Conservation (phyloP, 208 protist species). For the Novymonas esmeraldas region DNA sequence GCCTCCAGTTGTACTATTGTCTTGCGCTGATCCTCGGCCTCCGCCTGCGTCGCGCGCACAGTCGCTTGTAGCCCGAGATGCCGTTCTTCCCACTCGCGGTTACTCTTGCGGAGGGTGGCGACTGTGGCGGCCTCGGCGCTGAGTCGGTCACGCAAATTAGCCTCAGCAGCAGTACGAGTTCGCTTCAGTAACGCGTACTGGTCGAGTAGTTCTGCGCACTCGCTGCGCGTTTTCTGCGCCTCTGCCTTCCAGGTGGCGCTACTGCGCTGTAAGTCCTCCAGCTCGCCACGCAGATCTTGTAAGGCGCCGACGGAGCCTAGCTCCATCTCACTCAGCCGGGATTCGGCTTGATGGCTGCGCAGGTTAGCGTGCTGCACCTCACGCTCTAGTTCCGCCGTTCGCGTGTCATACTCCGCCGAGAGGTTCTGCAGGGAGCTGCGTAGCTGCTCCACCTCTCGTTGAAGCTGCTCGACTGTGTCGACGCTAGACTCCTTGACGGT, state of each 20-base stretch:
- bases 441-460: constrained; percentile 56
- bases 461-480: constrained; percentile 35
- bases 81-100: constrained; percentile 23
- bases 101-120: constrained; percentile 11
- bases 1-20: constrained; percentile 27
- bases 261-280: constrained; percentile 59
- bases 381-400: constrained; percentile 51
- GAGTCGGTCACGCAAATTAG: constrained; percentile 26
- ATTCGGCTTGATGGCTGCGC: constrained; percentile 61
- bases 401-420: constrained; percentile 56
- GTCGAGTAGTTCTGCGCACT: constrained; percentile 40
- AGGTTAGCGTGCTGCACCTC: constrained; percentile 53
- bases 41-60: constrained; percentile 16
- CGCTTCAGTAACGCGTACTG: constrained; percentile 42
- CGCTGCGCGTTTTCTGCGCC: constrained; percentile 29
- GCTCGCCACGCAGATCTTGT: constrained; percentile 52
- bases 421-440: constrained; percentile 38
- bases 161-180: constrained; percentile 21
- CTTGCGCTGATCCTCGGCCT: constrained; percentile 28
- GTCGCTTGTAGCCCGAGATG: constrained; percentile 23
- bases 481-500: constrained; percentile 35
- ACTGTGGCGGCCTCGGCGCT: constrained; percentile 13
- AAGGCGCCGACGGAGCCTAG: constrained; percentile 44
- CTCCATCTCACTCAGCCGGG: constrained; percentile 49
- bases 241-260: constrained; percentile 38